Conservation (phyloP, 768 basidiomycete genomes). For the Thelephora ganbajun region DNA sequence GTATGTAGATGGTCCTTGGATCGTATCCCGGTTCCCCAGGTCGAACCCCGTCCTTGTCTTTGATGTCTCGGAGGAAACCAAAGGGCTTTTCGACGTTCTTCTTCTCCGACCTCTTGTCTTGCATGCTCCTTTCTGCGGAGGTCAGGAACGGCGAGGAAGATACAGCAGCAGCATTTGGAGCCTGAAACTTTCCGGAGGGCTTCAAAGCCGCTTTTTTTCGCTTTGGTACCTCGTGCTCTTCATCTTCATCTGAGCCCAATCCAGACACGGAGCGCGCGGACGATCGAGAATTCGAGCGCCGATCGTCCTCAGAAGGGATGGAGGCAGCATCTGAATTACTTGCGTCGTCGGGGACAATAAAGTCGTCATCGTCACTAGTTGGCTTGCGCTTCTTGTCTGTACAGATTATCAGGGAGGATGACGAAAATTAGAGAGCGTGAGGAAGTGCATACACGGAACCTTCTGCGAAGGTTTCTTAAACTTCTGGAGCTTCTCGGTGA, state of each 20-base stretch:
- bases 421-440: not conserved
- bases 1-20: slow-evolving; percentile 76
- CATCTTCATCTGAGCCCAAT: slow-evolving; percentile 27
- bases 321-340: slow-evolving; percentile 38
- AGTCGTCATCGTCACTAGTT: slow-evolving; percentile 45
- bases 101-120: slow-evolving; percentile 73
- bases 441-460: slow-evolving; percentile 20
- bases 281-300: slow-evolving; percentile 37
- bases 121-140: slow-evolving; percentile 64
- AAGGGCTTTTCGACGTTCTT: slow-evolving; percentile 68
- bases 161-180: no score
- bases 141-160: slow-evolving; percentile 46
- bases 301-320: slow-evolving; percentile 8
- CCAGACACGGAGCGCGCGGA: slow-evolving; percentile 30
- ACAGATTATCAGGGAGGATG: slow-evolving; percentile 1
- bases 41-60: slow-evolving; percentile 69
- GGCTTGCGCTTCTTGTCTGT: slow-evolving; percentile 24
- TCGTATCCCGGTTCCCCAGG: slow-evolving; percentile 84
- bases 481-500: slow-evolving; percentile 44
- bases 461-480: slow-evolving; percentile 52
- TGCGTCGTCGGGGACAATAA: slow-evolving; percentile 55
- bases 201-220: slow-evolving; percentile 23
- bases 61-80: slow-evolving; percentile 53
- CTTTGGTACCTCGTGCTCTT: slow-evolving; percentile 14
- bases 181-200: slow-evolving; percentile 18